Evolutionary conservation across 768 basidiomycete species (phyloP).

Genomic region (Tulasnella sp.): DNA sequence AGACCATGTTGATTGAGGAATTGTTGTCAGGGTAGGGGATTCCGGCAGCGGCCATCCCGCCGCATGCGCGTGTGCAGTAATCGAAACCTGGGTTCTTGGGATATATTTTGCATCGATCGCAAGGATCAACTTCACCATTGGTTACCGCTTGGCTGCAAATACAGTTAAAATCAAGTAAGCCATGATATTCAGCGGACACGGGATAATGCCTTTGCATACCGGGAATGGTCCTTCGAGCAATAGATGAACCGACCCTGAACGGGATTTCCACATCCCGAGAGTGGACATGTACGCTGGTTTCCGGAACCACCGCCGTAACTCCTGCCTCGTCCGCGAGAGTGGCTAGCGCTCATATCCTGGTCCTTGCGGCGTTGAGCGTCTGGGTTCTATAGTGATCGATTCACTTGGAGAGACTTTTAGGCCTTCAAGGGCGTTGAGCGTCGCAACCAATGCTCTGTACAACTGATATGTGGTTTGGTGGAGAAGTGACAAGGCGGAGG

Average conservation of each 20-base stretch:
- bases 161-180: too few relatives aligned
- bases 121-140: not conserved
- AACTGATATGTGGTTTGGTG: not conserved
- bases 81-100: slow-evolving; percentile 2
- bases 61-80: not conserved
- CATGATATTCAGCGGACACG: too few relatives aligned
- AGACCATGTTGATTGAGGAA: not conserved
- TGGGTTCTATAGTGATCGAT: not conserved
- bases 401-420: too few relatives aligned
- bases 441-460: not conserved
- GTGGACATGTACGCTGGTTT: not conserved
- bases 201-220: not conserved
- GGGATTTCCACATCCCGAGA: not conserved
- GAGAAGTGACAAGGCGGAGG: not conserved
- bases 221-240: not conserved
- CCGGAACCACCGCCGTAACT: not conserved
- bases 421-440: not conserved
- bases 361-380: not conserved
- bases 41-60: not conserved
- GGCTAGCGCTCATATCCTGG: not conserved
- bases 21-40: not conserved
- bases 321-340: not conserved
- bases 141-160: not conserved
- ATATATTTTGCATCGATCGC: not conserved
- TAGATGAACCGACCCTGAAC: not conserved